Evolutionary conservation across 805 yeast genomes (phyloP).

Genomic region (Candida germanica): DNA sequence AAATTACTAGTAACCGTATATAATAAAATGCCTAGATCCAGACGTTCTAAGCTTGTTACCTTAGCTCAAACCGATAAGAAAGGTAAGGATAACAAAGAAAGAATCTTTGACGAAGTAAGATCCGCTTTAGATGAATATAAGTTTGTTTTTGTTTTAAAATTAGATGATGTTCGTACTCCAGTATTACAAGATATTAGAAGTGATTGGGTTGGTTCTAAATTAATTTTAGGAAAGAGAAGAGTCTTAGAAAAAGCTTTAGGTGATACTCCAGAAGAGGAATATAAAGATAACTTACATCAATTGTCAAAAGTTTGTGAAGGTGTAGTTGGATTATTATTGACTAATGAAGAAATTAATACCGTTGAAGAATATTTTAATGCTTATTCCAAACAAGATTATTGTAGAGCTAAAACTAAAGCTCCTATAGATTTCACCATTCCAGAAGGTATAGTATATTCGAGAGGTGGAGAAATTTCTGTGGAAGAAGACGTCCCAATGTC

Average conservation of each 20-base stretch:
- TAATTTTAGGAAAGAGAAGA: slow-evolving; percentile 87
- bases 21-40: slow-evolving; percentile 84
- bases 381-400: slow-evolving; percentile 76
- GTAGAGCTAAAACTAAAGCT: slow-evolving; percentile 83
- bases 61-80: slow-evolving; percentile 95
- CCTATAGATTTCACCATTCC: slow-evolving; percentile 86
- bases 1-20: background rate
- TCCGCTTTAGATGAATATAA: slow-evolving; percentile 71
- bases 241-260: slow-evolving; percentile 94
- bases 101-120: slow-evolving; percentile 89
- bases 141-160: slow-evolving; percentile 79
- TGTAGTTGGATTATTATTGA: slow-evolving; percentile 82
- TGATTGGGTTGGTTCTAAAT: slow-evolving; percentile 89
- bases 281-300: slow-evolving; percentile 75
- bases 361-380: slow-evolving; percentile 84
- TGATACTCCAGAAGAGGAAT: slow-evolving; percentile 82
- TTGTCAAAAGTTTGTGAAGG: slow-evolving; percentile 66
- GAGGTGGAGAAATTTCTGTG: slow-evolving; percentile 86
- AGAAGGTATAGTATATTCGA: slow-evolving; percentile 85
- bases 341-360: slow-evolving; percentile 84
- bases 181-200: slow-evolving; percentile 89
- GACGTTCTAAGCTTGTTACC: slow-evolving; percentile 93
- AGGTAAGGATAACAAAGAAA: slow-evolving; percentile 87
- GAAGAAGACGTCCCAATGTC: slow-evolving; percentile 97
- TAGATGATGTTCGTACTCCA: slow-evolving; percentile 93